phyloP scores from a whole-genome alignment of 2,329 filamentous ascomycete species.

The Cercospora beticola region DNA sequence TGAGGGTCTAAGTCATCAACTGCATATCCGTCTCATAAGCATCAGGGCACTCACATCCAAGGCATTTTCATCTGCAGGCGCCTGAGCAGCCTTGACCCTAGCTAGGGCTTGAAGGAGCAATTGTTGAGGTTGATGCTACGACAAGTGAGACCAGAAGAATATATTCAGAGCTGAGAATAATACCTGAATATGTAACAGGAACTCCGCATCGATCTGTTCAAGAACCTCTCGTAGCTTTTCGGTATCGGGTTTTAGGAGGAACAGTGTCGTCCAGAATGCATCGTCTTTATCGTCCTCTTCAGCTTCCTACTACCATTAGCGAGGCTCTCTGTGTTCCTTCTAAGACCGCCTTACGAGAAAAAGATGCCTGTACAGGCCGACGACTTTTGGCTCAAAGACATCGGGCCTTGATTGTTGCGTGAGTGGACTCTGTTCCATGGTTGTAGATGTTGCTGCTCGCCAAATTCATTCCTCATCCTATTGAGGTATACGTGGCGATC shows the following conservation, averaged over 20 bases:
- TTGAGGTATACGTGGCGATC: neutral
- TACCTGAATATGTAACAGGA: conserved; percentile 73
- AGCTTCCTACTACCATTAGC: conserved; percentile 49
- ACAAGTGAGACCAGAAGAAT: conserved; percentile 5
- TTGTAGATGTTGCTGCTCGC: neutral
- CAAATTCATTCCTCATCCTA: neutral
- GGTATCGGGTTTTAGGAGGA: conserved; percentile 79
- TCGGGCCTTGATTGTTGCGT: conserved; percentile 89
- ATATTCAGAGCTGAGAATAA: neutral
- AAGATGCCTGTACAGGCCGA: conserved; percentile 80
- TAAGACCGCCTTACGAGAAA: conserved; percentile 56
- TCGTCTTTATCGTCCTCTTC: conserved; percentile 71
- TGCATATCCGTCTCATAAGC: conserved; percentile 26
- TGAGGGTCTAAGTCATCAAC: conserved; percentile 71
- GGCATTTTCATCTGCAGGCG: conserved; percentile 70
- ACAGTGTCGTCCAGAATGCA: conserved; percentile 96
- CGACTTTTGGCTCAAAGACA: conserved; percentile 90
- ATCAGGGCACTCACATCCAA: conserved; percentile 67
- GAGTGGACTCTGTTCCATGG: conserved; percentile 56
- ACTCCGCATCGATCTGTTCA: conserved; percentile 67
- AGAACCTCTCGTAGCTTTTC: conserved; percentile 67
- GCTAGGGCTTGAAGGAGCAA: conserved; percentile 73
- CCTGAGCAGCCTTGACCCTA: conserved; percentile 61
- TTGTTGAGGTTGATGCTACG: conserved; percentile 66
- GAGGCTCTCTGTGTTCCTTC: neutral